Evolutionary conservation across 2,329 filamentous ascomycete genomes (phyloP).

Genomic region (Coniella vitis): DNA sequence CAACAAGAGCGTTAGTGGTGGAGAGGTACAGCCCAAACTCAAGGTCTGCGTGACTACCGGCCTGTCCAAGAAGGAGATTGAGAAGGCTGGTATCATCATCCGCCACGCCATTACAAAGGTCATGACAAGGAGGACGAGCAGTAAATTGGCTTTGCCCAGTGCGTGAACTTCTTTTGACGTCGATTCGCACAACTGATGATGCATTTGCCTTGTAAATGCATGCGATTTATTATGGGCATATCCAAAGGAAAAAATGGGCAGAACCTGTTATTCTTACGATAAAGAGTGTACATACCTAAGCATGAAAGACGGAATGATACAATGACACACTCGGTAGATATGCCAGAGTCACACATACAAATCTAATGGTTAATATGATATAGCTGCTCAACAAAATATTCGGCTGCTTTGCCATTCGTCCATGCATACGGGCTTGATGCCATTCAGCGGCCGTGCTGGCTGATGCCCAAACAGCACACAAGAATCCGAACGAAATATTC

Average conservation of each 20-base stretch:
- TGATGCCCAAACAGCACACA: too few species aligned
- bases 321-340: too few species aligned
- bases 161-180: not conserved
- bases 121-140: conserved; percentile 58
- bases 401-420: too few species aligned
- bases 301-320: too few species aligned
- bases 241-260: too few species aligned
- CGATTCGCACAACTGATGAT: not conserved
- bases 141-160: conserved; percentile 32
- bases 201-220: not conserved
- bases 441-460: too few species aligned
- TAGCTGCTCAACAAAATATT: not conserved
- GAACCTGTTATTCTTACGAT: too few species aligned
- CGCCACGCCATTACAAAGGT: conserved; percentile 92
- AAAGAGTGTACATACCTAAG: too few species aligned
- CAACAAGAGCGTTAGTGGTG: conserved; percentile 52
- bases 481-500: too few species aligned
- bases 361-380: conserved; percentile 13
- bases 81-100: conserved; percentile 84
- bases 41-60: conserved; percentile 89
- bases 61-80: conserved; percentile 87
- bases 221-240: not conserved
- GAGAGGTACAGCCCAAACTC: conserved; percentile 69
- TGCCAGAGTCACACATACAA: not conserved
- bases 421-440: too few species aligned